These are phyloP conservation scores for Sutorius eximius DNA, from an alignment of 1,284 basidiomycete genomes.

Conservation along the genomic window DNA sequence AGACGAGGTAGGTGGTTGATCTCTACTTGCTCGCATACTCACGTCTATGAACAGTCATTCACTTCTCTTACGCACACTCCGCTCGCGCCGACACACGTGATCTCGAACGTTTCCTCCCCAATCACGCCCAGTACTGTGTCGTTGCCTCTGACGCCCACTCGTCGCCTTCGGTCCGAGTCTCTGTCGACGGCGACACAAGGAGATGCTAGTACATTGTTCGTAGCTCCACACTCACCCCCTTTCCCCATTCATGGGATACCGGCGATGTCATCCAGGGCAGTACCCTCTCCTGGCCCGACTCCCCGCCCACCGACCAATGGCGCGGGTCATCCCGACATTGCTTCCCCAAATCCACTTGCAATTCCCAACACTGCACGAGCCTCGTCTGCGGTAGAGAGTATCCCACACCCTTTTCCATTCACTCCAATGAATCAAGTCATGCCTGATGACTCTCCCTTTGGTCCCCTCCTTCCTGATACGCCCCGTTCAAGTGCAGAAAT, in stretches of 20 bases:
- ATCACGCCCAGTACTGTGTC: slow-evolving; percentile 36
- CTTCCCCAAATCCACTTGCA: slow-evolving; percentile 10
- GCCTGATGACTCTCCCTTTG: slow-evolving; percentile 31
- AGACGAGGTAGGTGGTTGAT: slow-evolving; percentile 44
- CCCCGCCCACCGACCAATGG: neutral
- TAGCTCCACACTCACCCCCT: neutral
- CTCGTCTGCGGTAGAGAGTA: neutral
- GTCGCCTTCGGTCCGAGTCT: slow-evolving; percentile 21
- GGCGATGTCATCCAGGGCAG: neutral
- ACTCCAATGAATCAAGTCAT: slow-evolving; percentile 21
- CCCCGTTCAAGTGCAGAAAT: slow-evolving; percentile 32
- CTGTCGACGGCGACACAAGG: slow-evolving; percentile 21
- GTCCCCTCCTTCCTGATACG: slow-evolving; percentile 33
- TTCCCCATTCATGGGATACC: slow-evolving; percentile 3
- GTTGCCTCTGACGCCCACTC: slow-evolving; percentile 22
- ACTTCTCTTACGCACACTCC: slow-evolving; percentile 44
- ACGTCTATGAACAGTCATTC: slow-evolving; percentile 37
- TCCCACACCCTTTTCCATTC: slow-evolving; percentile 13
- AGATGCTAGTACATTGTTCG: neutral
- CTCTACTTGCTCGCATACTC: neutral
- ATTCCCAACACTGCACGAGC: slow-evolving; percentile 4
- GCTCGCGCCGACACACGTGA: slow-evolving; percentile 49
- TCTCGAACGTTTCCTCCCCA: slow-evolving; percentile 45
- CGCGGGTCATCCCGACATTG: neutral
- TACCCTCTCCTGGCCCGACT: neutral